Evolutionary conservation across 495 filamentous ascomycete species (phyloP), one percentile per base, ranked within the genome.

Genomic region (Penicillium pancosmium): DNA sequence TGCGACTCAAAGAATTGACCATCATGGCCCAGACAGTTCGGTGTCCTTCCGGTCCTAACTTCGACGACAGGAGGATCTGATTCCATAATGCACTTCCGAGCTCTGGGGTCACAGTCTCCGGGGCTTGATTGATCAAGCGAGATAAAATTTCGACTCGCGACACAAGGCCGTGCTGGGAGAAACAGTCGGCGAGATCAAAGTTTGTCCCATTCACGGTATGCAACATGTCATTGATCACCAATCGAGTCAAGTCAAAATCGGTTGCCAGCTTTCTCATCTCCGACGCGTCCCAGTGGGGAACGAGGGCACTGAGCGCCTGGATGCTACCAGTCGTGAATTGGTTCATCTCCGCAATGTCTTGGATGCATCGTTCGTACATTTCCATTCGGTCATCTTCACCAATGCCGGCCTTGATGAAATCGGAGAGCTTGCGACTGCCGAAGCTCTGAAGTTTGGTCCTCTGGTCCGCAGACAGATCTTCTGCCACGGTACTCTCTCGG

Each of bases 61-160:
- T 82, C 35, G 80, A 75, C 23, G 80, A 75, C 52, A 89, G 84
- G 53, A 93, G 84, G 13, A 92, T 74, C 12, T 84, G 69, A 41
- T 84, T 75, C 90, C 90, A 93, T 2, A 93, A 76, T 19, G 78
- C 77, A 19, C 75, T 78, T 13, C 84, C 85, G 12, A 89, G 80
- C 0, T 88, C 84, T 7, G 77, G 63, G 0, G 82, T 78, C 56
- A 92, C 86, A 9, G 82, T 82, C 3, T 80, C 78, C 5, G 88
- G 82, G 19, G 82, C 81, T 23, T 83, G 75, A 10, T 78, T 64
- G 34, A 92, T 82, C 36, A 91, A 76, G 11, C 71, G 70, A 25
- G 67, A 75, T 4, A 92, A 65, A 12, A 92, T 72, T 10, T 84
- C 80, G 53, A 84, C 75, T 10, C 89, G 84, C 6, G 85, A 81